Evolutionary conservation across 2,329 filamentous ascomycete species (phyloP).

Genomic region (Alternaria ethzedia): DNA sequence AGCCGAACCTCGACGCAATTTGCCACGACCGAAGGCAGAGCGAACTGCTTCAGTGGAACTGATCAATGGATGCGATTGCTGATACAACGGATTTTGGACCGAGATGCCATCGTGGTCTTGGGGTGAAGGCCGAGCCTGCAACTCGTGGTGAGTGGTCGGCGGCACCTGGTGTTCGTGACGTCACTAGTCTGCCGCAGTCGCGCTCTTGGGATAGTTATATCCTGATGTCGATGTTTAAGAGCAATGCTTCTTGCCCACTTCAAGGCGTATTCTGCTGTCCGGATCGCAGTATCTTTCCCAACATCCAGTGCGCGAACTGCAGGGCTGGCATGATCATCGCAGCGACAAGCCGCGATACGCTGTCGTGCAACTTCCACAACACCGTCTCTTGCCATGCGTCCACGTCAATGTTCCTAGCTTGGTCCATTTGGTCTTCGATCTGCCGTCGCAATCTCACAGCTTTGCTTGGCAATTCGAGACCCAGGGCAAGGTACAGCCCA

Average conservation of each 20-base stretch:
- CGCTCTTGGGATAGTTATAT: accelerated
- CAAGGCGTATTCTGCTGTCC: conserved; percentile 2
- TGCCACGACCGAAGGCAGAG: background rate
- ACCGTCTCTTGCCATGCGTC: conserved; percentile 40
- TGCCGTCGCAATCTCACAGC: conserved; percentile 37
- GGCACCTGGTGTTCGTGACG: background rate
- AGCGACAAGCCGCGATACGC: conserved; percentile 33
- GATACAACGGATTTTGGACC: accelerated
- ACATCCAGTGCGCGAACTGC: conserved; percentile 42
- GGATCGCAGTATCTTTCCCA: conserved; percentile 40
- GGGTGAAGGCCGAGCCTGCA: accelerated
- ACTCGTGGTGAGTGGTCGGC: accelerated
- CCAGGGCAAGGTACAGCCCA: conserved; percentile 40
- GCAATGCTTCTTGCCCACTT: background rate
- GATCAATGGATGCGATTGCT: background rate
- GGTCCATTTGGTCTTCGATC: conserved; percentile 34
- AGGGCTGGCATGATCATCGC: conserved; percentile 41
- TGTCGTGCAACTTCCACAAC: conserved; percentile 43
- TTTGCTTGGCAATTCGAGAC: conserved; percentile 40
- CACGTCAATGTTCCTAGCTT: conserved; percentile 32
- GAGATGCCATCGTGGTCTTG: background rate
- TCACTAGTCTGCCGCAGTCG: accelerated
- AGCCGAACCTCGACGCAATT: background rate
- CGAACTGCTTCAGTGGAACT: background rate
- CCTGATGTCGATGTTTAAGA: background rate